Evolutionary conservation across 306 rosid species (phyloP).

Genomic region (Delonix regia): DNA sequence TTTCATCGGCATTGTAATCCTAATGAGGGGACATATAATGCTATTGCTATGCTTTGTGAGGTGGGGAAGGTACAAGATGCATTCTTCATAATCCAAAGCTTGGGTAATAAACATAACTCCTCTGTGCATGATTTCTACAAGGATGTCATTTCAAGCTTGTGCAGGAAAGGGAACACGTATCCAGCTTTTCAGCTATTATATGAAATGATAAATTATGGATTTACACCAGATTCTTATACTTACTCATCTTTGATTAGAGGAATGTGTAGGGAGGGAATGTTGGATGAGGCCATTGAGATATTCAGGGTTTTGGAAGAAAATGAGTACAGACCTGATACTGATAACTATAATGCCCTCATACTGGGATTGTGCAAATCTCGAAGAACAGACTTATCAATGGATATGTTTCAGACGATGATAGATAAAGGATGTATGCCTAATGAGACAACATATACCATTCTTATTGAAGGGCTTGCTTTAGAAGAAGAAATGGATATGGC

Average conservation of each 20-base stretch:
- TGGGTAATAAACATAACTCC: conserved; percentile 58
- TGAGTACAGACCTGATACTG: conserved; percentile 55
- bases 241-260: conserved; percentile 90
- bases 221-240: conserved; percentile 77
- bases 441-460: conserved; percentile 76
- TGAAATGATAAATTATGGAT: conserved; percentile 81
- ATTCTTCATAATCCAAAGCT: conserved; percentile 67
- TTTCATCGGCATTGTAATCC: conserved; percentile 55
- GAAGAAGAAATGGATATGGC: conserved; percentile 72
- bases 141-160: conserved; percentile 64
- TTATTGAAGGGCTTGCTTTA: conserved; percentile 83
- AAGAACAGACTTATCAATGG: conserved; percentile 66
- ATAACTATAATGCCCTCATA: conserved; percentile 79
- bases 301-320: conserved; percentile 77
- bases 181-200: conserved; percentile 83
- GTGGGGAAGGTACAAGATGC: conserved; percentile 72
- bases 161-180: conserved; percentile 87
- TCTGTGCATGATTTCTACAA: conserved; percentile 65
- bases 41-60: conserved; percentile 78
- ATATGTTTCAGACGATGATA: conserved; percentile 69
- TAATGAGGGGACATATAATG: conserved; percentile 80
- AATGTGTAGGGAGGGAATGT: conserved; percentile 86
- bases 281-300: conserved; percentile 79
- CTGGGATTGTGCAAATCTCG: conserved; percentile 76
- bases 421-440: conserved; percentile 68